These are phyloP conservation scores for Tetrahymena elliotti DNA, from an alignment of 73 alveolate species.

Conservation along the genomic window DNA sequence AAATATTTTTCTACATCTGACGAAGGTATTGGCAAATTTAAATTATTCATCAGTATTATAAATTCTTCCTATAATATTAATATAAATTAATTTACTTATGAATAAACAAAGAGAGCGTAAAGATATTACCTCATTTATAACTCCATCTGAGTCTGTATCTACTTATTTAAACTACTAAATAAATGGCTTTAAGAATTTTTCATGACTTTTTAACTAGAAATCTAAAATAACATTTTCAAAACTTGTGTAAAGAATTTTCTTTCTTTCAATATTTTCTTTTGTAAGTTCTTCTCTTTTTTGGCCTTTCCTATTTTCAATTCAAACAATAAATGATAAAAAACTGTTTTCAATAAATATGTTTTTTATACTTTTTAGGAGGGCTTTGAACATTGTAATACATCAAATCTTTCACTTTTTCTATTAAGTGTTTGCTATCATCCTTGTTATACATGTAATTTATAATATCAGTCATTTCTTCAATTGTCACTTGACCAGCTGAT, in stretches of 20 bases:
- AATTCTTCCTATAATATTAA: not conserved
- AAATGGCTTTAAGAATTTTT: conserved; percentile 66
- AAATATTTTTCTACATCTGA: not conserved
- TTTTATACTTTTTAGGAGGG: not conserved
- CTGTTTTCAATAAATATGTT: too few species aligned
- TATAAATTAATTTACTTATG: too few species aligned
- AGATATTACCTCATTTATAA: conserved; percentile 53
- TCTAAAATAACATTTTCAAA: conserved; percentile 70
- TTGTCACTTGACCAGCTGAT: conserved; percentile 39
- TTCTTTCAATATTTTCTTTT: conserved; percentile 29
- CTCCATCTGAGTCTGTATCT: conserved; percentile 77
- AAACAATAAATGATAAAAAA: not conserved
- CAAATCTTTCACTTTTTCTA: conserved; percentile 22
- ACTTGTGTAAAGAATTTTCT: conserved; percentile 46
- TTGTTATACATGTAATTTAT: conserved; percentile 75
- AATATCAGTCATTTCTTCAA: conserved; percentile 75
- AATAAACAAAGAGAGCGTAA: too few species aligned
- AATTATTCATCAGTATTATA: not conserved
- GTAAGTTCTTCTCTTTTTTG: conserved; percentile 29
- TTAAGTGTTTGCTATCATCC: conserved; percentile 59
- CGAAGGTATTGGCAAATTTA: not conserved
- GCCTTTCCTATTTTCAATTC: conserved; percentile 19
- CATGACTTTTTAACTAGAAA: conserved; percentile 66
- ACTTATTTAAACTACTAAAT: conserved; percentile 65
- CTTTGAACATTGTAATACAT: not conserved